A percentile compares a stretch with the other conserved stretches of the same genome.
Conservation (phyloP, 345 rosid genomes). For the Acer campestre region DNA sequence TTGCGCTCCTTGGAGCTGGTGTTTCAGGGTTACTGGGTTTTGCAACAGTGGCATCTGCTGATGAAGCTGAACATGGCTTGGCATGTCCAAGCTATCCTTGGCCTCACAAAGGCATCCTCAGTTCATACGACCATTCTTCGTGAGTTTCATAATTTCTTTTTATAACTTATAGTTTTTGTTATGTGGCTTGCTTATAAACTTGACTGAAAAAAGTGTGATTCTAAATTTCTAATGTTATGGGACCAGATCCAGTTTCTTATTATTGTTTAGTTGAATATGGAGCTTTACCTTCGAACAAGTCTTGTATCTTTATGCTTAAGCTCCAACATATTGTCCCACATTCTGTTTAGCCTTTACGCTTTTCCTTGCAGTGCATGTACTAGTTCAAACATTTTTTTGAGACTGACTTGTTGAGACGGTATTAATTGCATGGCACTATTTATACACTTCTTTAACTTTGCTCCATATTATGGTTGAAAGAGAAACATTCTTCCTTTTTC, state of each 20-base stretch:
- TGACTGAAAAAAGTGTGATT: background rate
- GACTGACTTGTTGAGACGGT: background rate
- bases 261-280: background rate
- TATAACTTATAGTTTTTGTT: slow-evolving; percentile 9
- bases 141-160: slow-evolving; percentile 44
- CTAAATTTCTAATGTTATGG: background rate
- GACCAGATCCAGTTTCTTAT: background rate
- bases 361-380: background rate
- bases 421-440: background rate
- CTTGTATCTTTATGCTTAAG: background rate
- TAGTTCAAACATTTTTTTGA: background rate
- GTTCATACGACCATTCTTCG: slow-evolving; percentile 99
- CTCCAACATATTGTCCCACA: background rate
- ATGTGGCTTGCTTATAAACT: background rate
- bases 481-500: background rate
- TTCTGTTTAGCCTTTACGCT: background rate
- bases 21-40: slow-evolving; percentile 80
- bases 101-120: slow-evolving; percentile 98
- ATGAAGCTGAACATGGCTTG: slow-evolving; percentile 98
- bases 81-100: slow-evolving; percentile 88
- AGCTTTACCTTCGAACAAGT: background rate
- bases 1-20: slow-evolving; percentile 89
- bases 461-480: background rate
- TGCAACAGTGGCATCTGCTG: slow-evolving; percentile 82
- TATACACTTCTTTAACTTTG: background rate